Evolutionary conservation across 306 rosid genomes (phyloP), one percentile per base, ranked within the genome.

Genomic region (Hippophae tibetana): DNA sequence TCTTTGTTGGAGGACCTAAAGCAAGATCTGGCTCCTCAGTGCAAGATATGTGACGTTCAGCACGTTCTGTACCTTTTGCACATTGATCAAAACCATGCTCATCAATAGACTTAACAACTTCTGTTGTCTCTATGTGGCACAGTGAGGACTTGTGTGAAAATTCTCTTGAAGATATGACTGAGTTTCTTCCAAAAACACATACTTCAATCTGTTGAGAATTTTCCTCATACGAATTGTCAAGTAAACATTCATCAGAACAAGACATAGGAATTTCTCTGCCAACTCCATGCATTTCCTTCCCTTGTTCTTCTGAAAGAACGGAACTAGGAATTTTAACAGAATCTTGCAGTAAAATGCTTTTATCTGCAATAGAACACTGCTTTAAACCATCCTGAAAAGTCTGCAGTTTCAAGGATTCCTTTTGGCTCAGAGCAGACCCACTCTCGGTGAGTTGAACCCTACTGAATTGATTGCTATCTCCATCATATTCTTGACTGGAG

Each of bases 191-290:
- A 51, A 62, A 25, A 46, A 59, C 66, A 52, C 25, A 43, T 57
- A 42, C 23, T 52, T 47, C 44, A 58, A 52, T 71, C 26, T 55
- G 77, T 25, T 64, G 58, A 58, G 61, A 66, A 54, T 44, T 53
- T 60, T 40, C 70, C 74, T 72, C 75, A 61, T 60, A 13, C 13
- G 64, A 68, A 60, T 70, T 65, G 44, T 45, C 58, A 60, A 68
- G 76, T 67, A 76, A 66, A 73, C 58, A 62, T n/a, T 65, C 74
- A 61, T 76, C 76, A 56, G 12, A 11, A 70, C 61, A 56, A 73
- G 68, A 65, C 23, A 53, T 12, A 50, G 14, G 53, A 53, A 26
- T 69, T 62, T 68, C 76, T 76, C 58, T 72, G 27, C 64, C 43
- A 60, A 71, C 42, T 18, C 54, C 79, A 57, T 62, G 73, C 53